Conservation (phyloP, 1,284 basidiomycete species). For the Ganoderma meredithae region DNA sequence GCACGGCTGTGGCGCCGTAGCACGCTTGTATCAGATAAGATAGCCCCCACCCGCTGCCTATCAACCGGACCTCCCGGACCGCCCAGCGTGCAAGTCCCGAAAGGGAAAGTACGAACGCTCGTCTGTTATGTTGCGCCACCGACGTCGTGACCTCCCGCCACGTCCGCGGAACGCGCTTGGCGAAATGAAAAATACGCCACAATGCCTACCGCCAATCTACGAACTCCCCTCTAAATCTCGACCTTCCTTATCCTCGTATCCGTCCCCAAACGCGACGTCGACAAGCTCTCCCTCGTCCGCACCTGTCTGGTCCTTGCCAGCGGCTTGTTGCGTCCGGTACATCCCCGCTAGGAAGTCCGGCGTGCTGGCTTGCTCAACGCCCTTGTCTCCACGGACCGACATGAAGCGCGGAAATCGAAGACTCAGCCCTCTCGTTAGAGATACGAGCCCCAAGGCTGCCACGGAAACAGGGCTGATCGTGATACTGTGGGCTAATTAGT, state of each 20-base stretch:
- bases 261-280: constrained; percentile 53
- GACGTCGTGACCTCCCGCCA: background rate
- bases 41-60: background rate
- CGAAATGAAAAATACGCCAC: constrained; percentile 19
- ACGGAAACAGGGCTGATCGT: constrained; percentile 90
- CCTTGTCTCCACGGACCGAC: constrained; percentile 82
- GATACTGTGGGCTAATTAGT: constrained; percentile 56
- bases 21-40: constrained; percentile 15
- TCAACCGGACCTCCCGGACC: background rate
- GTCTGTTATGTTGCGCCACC: constrained; percentile 10
- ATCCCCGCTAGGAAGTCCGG: constrained; percentile 76
- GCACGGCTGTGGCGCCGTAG: background rate
- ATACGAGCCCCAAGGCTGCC: constrained; percentile 78
- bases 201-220: constrained; percentile 11
- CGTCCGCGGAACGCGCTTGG: constrained; percentile 1
- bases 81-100: constrained; percentile 8
- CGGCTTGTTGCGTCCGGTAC: constrained; percentile 69
- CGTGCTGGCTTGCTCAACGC: constrained; percentile 79
- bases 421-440: constrained; percentile 74
- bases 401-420: constrained; percentile 93
- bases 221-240: constrained; percentile 10
- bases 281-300: constrained; percentile 66
- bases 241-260: constrained; percentile 40
- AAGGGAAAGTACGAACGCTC: constrained; percentile 24
- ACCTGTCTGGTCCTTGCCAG: constrained; percentile 45